A percentile compares a stretch with the other conserved stretches of the same genome.
Conservation (phyloP, 2,329 filamentous ascomycete genomes). For the Pochonia chlamydosporia region DNA sequence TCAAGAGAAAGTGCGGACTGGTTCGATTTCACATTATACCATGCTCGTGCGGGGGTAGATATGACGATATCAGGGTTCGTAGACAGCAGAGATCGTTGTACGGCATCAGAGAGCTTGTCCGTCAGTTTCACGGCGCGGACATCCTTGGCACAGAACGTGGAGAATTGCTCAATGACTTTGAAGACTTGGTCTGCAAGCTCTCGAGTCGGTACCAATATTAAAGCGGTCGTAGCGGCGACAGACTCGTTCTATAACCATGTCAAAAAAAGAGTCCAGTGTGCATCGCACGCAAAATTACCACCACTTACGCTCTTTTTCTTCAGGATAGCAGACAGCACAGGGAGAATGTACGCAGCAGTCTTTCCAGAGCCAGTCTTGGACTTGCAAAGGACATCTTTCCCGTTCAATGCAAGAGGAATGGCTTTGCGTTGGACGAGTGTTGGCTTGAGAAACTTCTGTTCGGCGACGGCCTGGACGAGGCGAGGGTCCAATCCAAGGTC, state of each 20-base stretch:
- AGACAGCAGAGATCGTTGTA: constrained; percentile 79
- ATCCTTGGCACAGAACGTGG: constrained; percentile 79
- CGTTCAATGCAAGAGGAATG: constrained; percentile 81
- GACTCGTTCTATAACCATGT: constrained; percentile 37
- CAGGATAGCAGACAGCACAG: constrained; percentile 78
- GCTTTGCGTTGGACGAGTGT: constrained; percentile 85
- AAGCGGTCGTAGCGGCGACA: constrained; percentile 56
- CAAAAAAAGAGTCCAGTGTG: background rate
- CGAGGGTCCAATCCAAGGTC: constrained; percentile 77
- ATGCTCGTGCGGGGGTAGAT: constrained; percentile 81
- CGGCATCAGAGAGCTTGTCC: constrained; percentile 82
- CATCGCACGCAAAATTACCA: background rate
- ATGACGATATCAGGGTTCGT: constrained; percentile 86
- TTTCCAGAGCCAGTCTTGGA: constrained; percentile 96
- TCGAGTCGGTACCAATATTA: constrained; percentile 89
- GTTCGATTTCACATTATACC: constrained; percentile 68
- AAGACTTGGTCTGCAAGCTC: constrained; percentile 91
- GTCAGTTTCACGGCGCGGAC: constrained; percentile 80
- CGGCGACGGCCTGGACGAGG: constrained; percentile 77
- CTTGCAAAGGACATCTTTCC: constrained; percentile 84
- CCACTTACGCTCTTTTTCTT: constrained; percentile 62
- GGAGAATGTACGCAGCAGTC: constrained; percentile 91
- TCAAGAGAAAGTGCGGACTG: constrained; percentile 58
- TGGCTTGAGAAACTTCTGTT: constrained; percentile 77
- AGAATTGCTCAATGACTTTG: constrained; percentile 69